A percentile compares a stretch with the other conserved stretches of the same genome.
Evolutionary conservation across 1,139 yeast genomes (phyloP).

Genomic region (Candida sojae): DNA sequence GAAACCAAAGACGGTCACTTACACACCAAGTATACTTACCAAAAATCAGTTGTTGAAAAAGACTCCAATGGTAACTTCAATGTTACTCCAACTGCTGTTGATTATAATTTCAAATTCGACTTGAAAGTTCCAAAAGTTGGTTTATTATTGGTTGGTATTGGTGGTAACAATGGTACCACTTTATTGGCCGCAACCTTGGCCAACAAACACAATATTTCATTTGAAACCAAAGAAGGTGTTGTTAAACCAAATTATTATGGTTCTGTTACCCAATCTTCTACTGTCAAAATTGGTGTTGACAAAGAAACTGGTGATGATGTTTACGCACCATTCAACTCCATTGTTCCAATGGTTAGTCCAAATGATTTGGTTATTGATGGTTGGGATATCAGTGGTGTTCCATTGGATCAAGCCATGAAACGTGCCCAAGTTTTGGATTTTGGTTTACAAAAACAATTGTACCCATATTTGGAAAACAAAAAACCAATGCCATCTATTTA

Average conservation of each 20-base stretch:
- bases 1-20: conserved; percentile 59
- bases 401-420: conserved; percentile 76
- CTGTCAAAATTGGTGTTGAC: conserved; percentile 88
- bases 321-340: conserved; percentile 88
- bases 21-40: conserved; percentile 62
- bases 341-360: conserved; percentile 87
- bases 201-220: conserved; percentile 74
- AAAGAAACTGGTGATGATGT: conserved; percentile 72
- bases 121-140: conserved; percentile 85
- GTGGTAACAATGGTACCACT: conserved; percentile 97
- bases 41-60: conserved; percentile 41
- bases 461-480: conserved; percentile 60
- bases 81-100: conserved; percentile 72
- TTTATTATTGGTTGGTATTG: conserved; percentile 87
- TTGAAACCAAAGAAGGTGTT: conserved; percentile 81
- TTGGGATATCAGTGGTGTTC: conserved; percentile 84
- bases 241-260: conserved; percentile 89
- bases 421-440: conserved; percentile 87
- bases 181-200: conserved; percentile 84
- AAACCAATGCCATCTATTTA: conserved; percentile 83
- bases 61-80: conserved; percentile 53
- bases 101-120: conserved; percentile 86
- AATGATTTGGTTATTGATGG: conserved; percentile 90
- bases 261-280: conserved; percentile 93
- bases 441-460: conserved; percentile 77